phyloP scores from a whole-genome alignment of 306 rosid genomes.

The Trichosanthes cucumerina region DNA sequence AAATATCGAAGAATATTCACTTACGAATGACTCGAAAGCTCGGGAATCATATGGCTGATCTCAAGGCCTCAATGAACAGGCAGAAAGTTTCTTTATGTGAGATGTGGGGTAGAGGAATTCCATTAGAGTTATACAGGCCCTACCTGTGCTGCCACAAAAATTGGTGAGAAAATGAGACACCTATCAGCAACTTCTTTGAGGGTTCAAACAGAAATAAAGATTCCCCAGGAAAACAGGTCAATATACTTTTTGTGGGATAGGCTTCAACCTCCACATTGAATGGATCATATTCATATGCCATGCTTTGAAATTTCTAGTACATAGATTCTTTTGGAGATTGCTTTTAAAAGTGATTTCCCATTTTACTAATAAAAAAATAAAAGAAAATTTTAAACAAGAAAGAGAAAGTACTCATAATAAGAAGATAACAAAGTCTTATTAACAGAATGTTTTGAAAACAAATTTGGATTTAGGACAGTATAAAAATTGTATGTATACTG shows the following conservation, averaged over 20 bases:
- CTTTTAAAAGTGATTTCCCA: neutral
- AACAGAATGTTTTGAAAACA: neutral
- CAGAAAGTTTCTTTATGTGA: neutral
- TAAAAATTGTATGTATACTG: neutral
- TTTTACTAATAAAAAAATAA: neutral
- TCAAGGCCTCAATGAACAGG: slow-evolving; percentile 5
- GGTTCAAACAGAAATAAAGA: slow-evolving; percentile 22
- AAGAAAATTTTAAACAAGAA: neutral
- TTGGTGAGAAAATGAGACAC: slow-evolving; percentile 8
- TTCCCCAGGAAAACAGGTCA: slow-evolving; percentile 21
- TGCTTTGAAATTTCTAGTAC: neutral
- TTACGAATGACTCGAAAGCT: neutral
- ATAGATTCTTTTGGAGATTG: neutral
- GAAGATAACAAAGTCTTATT: neutral
- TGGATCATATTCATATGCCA: slow-evolving; percentile 7
- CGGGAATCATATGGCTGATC: neutral
- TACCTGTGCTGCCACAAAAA: slow-evolving; percentile 19
- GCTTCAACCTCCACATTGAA: slow-evolving; percentile 18
- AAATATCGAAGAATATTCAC: neutral
- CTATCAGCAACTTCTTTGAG: slow-evolving; percentile 22
- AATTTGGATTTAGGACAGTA: neutral
- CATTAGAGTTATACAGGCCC: neutral
- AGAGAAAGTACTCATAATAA: neutral
- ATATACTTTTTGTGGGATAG: neutral
- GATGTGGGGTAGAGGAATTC: neutral